Evolutionary conservation across 257 asterid genomes (phyloP).

Genomic region (Nicotiana otophora): DNA sequence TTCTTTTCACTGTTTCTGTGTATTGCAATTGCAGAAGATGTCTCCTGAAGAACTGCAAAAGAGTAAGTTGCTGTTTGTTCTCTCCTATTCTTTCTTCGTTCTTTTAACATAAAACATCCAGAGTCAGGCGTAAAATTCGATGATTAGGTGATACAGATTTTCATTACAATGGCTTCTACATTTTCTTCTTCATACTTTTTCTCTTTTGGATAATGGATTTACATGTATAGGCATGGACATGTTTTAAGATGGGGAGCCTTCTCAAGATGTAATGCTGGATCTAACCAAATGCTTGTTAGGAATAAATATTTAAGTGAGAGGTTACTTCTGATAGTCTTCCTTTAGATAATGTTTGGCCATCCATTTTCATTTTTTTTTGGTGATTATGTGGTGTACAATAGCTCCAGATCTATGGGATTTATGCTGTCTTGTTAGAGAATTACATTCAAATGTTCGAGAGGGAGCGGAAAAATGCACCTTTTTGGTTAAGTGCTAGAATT

Average conservation of each 20-base stretch:
- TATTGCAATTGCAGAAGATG: slow-evolving; percentile 56
- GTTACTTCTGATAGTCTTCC: background rate
- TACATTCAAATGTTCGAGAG: background rate
- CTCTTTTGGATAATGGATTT: background rate
- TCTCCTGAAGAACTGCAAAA: slow-evolving; percentile 70
- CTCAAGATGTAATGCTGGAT: background rate
- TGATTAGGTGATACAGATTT: background rate
- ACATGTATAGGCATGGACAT: background rate
- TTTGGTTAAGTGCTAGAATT: background rate
- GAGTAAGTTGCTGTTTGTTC: slow-evolving; percentile 33
- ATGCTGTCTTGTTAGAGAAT: background rate
- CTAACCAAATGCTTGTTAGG: background rate
- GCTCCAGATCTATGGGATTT: background rate
- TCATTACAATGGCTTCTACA: background rate
- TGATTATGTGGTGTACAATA: background rate
- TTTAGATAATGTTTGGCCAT: background rate
- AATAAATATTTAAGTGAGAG: background rate
- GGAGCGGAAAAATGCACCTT: background rate
- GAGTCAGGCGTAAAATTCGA: background rate
- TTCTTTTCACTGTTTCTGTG: background rate
- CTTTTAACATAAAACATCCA: background rate
- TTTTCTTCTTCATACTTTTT: background rate
- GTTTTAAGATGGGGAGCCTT: background rate
- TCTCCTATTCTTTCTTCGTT: background rate
- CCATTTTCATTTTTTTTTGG: background rate